Evolutionary conservation across 2,329 filamentous ascomycete species (phyloP), one percentile per base, ranked within the genome.

Genomic region (Talaromyces sp.): DNA sequence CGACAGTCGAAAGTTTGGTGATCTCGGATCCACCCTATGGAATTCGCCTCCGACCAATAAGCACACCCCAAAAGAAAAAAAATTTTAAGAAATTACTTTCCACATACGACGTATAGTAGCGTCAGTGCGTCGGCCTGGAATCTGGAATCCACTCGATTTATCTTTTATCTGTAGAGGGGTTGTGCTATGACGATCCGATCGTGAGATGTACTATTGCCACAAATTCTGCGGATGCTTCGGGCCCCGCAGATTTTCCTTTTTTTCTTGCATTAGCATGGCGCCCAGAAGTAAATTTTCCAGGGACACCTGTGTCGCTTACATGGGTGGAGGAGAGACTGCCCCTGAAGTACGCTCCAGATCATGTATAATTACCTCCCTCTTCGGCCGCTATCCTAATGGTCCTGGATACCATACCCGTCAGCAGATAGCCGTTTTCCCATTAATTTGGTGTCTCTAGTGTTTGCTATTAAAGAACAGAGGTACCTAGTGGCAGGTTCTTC

Each of bases 181-280:
- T 46, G 45, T 52, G 51, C 41, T 40, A n/a, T 11, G 53, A 22
- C 51, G 56, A 61, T 55, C 59, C 37, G 56, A 61, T 59, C 57
- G 46, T 49, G 32, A 48, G 24, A 46, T 44, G 54, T 50, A 52
- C 33, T 32, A 61, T 64, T 60, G 61, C 61, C 61, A 64, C 61
- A 54, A 36, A 16, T 11, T 19, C 4, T 10, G 9, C 9, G 9
- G 36, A 16, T 19, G 30, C 22, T 54, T 39, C 48, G 40, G 50
- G n/a, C 39, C 51, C 57, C 44, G 51, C 50, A 49, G 55, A 52
- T 58, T 55, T 57, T 54, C 41, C 29, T n/a, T 53, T 61, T 55
- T 54, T 60, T 60, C 61, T 64, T 64, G 61, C 61, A 62, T 61
- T 44, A 54, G 52, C 45, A n/a, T 36, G 37, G 32, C 49, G 46